A percentile compares a stretch with the other conserved stretches of the same genome.
These are phyloP conservation scores for Cryptococcus hybrid DNA, from an alignment of 1,284 basidiomycete genomes.

Conservation along the genomic window DNA sequence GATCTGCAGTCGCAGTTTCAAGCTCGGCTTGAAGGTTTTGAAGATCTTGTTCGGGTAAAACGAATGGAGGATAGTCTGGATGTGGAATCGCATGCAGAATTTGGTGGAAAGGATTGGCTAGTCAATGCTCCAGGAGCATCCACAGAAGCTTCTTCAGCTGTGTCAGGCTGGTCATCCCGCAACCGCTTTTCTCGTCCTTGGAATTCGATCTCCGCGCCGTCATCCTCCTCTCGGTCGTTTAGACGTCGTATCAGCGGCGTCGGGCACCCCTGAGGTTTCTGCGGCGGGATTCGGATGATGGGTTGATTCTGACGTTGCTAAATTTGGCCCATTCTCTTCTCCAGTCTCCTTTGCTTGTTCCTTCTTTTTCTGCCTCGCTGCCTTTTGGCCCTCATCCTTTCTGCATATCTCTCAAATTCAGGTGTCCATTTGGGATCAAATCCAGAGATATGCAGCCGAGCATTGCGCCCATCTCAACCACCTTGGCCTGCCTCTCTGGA, in stretches of 20 bases:
- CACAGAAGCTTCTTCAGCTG: not conserved
- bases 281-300: too few relatives aligned
- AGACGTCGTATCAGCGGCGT: slow-evolving; percentile 1
- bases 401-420: slow-evolving; percentile 88
- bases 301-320: not conserved
- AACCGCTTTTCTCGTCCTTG: slow-evolving; percentile 61
- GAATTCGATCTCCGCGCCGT: slow-evolving; percentile 11
- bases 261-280: slow-evolving; percentile 6
- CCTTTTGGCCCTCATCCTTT: slow-evolving; percentile 65
- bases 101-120: not conserved
- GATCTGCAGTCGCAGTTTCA: slow-evolving; percentile 52
- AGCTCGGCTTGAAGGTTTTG: slow-evolving; percentile 21
- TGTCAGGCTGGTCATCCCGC: slow-evolving; percentile 56
- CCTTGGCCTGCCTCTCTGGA: slow-evolving; percentile 70
- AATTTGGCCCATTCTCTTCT: not conserved
- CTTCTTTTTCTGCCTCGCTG: slow-evolving; percentile 53
- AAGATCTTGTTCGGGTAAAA: slow-evolving; percentile 25
- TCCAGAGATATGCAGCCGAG: slow-evolving; percentile 76
- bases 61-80: slow-evolving; percentile 37
- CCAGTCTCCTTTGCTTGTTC: slow-evolving; percentile 45
- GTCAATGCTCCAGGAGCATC: not conserved
- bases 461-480: slow-evolving; percentile 86
- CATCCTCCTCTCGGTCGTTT: slow-evolving; percentile 48
- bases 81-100: slow-evolving; percentile 3
- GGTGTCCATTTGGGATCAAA: slow-evolving; percentile 78